phyloP scores from a whole-genome alignment of 805 yeast species.

The Wickerhamiella azyma region DNA sequence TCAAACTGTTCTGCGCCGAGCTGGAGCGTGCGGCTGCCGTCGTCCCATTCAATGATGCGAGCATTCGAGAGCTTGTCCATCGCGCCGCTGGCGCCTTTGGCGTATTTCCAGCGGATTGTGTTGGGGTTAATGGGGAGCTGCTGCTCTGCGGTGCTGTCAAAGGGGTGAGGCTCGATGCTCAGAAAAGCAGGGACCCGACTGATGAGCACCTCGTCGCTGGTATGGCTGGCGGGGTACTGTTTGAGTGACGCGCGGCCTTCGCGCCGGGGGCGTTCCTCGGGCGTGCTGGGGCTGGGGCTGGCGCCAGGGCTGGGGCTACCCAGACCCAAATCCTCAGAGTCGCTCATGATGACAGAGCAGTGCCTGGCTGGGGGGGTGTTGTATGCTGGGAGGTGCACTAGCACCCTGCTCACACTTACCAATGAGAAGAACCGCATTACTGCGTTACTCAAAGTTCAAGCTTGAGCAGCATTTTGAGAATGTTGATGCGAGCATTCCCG shows the following conservation, averaged over 20 bases:
- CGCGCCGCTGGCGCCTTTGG: slow-evolving; percentile 41
- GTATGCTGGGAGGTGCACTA: background rate
- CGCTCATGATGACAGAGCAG: slow-evolving; percentile 6
- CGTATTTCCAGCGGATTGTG: slow-evolving; percentile 89
- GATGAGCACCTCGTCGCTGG: slow-evolving; percentile 10
- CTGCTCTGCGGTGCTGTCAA: slow-evolving; percentile 39
- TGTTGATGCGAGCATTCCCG: slow-evolving; percentile 16
- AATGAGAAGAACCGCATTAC: slow-evolving; percentile 18
- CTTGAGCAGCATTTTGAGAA: slow-evolving; percentile 10
- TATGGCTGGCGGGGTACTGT: slow-evolving; percentile 19
- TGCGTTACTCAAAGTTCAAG: slow-evolving; percentile 13
- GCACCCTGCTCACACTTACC: slow-evolving; percentile 1
- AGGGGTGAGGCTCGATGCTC: slow-evolving; percentile 72
- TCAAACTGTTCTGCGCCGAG: slow-evolving; percentile 83
- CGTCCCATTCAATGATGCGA: slow-evolving; percentile 85
- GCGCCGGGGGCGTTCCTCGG: slow-evolving; percentile 2
- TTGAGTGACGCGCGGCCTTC: background rate
- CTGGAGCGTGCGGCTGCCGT: slow-evolving; percentile 75
- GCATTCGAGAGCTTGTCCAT: slow-evolving; percentile 79
- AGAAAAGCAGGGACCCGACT: slow-evolving; percentile 67
- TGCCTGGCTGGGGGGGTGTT: no score
- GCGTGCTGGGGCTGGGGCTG: slow-evolving; percentile 3
- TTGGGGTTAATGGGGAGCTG: slow-evolving; percentile 36
- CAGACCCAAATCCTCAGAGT: slow-evolving; percentile 3
- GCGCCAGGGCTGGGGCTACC: background rate